Evolutionary conservation across 345 rosid genomes (phyloP), one percentile per base, ranked within the genome.

Genomic region (Brassica nigra): DNA sequence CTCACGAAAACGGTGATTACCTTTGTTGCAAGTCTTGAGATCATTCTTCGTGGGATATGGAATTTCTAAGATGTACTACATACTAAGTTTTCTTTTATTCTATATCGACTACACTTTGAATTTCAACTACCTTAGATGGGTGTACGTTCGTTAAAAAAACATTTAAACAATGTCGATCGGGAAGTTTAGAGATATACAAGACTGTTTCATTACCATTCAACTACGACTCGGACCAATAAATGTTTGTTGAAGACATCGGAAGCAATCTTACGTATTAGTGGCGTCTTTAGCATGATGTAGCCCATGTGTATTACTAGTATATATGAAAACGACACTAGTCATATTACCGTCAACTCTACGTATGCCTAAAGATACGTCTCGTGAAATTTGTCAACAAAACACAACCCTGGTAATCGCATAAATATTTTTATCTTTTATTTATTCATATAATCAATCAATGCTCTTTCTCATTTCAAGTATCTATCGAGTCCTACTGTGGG

Each of bases 1-100:
- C 68, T 77, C 66, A 57, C 78, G 68, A 61, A 89, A 52, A 88
- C 86, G 20, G 62, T 92, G 30, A 74, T 42, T 23, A 86, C 89
- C 1, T 34, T 89, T 6, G 76, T 93, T 61, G 91, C 97, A 1
- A 55, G 90, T 80, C 81, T 93, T 73, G 97, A 91, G 87, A 91
- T 91, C 57, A 78, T 93, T 71, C 89, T 93, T 4, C 89, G 95
- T 9, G 95, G 97, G 27, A 87, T 91, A 28, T 93, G 93, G 90
- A 93, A 91, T 42, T 8, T 33, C 27, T 23, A 23, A 23, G 27
- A 23, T 23, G 27, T 23, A 23, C 27, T 23, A 23, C 27, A 23
- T 23, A 23, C 27, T 23, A 23, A 23, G 27, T 23, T 23, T 23
- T 23, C 27, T 23, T 33, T 33, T 33, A 34, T 34, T 34, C 37